phyloP scores from a whole-genome alignment of 176 grass and related monocot species.

The Triticum dicoccoides region DNA sequence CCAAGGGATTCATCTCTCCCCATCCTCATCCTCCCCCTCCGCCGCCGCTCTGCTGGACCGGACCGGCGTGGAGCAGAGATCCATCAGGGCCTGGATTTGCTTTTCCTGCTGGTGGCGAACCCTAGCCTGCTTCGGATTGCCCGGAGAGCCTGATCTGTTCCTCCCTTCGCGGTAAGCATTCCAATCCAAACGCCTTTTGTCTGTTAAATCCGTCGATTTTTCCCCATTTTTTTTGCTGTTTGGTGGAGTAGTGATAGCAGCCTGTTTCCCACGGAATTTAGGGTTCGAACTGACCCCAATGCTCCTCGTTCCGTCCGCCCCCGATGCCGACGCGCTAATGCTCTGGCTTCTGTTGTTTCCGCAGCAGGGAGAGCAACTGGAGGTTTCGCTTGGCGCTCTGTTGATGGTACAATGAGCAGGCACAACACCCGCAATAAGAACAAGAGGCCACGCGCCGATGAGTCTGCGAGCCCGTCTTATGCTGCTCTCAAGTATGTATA shows the following conservation, averaged over 20 bases:
- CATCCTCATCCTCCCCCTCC: not conserved
- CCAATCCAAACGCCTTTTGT: not conserved
- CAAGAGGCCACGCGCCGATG: slow-evolving; percentile 70
- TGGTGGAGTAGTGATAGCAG: not conserved
- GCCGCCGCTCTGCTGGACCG: not conserved
- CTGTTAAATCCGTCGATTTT: not conserved
- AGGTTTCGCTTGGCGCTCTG: not conserved
- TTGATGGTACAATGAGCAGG: slow-evolving; percentile 68
- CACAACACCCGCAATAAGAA: slow-evolving; percentile 93
- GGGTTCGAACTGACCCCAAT: not conserved
- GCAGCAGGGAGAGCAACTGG: slow-evolving; percentile 2
- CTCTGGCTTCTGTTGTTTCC: not conserved
- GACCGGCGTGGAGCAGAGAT: not conserved
- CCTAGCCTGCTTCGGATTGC: not conserved
- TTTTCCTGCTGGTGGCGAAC: not conserved
- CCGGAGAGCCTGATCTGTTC: not conserved
- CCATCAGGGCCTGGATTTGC: not conserved
- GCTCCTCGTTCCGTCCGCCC: not conserved
- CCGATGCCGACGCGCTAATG: slow-evolving; percentile 12
- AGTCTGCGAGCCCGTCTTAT: slow-evolving; percentile 37
- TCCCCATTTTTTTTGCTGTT: not conserved
- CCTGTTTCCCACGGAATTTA: not conserved
- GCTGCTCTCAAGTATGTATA: slow-evolving; percentile 68
- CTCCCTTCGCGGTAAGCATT: not conserved
- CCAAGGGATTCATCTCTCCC: not conserved